Evolutionary conservation across 2,329 filamentous ascomycete genomes (phyloP).

Genomic region (Hypoxylon sp.): DNA sequence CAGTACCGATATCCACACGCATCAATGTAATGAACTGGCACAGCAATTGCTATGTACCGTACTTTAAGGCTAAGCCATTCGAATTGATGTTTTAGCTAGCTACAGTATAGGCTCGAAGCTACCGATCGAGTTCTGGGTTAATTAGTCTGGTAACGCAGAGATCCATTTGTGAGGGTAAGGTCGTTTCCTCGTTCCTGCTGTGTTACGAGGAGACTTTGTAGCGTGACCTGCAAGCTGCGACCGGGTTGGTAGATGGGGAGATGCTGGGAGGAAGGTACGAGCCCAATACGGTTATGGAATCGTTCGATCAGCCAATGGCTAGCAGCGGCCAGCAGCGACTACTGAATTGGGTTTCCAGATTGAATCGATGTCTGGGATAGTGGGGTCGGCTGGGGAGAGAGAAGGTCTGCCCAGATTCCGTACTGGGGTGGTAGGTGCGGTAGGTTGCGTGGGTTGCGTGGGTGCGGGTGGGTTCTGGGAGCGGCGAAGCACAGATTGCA

Average conservation of each 20-base stretch:
- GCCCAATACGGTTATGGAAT: slow-evolving; percentile 32
- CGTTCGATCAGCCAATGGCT: slow-evolving; percentile 41
- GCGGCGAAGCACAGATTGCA: slow-evolving; percentile 45
- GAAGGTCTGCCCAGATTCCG: slow-evolving; percentile 10
- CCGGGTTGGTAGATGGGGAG: slow-evolving; percentile 20
- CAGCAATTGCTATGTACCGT: slow-evolving; percentile 20
- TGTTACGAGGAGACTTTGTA: slow-evolving; percentile 32
- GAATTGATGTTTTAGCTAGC: not conserved
- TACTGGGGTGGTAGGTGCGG: slow-evolving; percentile 11
- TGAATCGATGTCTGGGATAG: slow-evolving; percentile 40
- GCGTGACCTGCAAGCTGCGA: slow-evolving; percentile 29
- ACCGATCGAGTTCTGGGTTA: slow-evolving; percentile 21
- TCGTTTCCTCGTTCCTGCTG: slow-evolving; percentile 15
- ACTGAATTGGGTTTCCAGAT: slow-evolving; percentile 37
- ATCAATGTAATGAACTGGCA: slow-evolving; percentile 1
- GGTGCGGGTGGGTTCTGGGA: slow-evolving; percentile 19
- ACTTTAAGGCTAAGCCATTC: slow-evolving; percentile 4
- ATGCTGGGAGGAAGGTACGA: slow-evolving; percentile 15
- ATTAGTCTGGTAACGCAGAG: slow-evolving; percentile 36
- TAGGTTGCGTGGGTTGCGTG: slow-evolving; percentile 12
- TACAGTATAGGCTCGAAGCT: not conserved
- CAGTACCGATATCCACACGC: not conserved
- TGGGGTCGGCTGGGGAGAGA: slow-evolving; percentile 32
- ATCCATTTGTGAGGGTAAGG: not conserved
- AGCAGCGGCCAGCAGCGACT: slow-evolving; percentile 8